These are phyloP conservation scores for Scedosporium aurantiacum DNA, from an alignment of 2,329 filamentous ascomycete genomes.

Conservation along the genomic window DNA sequence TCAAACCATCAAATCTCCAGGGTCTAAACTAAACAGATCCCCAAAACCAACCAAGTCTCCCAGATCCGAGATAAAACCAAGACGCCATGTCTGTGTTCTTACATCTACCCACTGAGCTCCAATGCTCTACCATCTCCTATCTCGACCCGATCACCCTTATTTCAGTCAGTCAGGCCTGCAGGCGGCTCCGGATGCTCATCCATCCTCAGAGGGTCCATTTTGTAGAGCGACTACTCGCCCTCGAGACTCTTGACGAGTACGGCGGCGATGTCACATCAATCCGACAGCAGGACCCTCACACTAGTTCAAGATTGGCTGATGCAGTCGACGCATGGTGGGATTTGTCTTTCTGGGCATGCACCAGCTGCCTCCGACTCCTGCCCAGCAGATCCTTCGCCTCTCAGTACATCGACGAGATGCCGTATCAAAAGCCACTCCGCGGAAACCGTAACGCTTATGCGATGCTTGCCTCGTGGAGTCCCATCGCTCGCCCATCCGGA, in stretches of 20 bases:
- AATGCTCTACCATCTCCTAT: background rate
- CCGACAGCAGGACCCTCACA: background rate
- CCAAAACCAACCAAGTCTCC: no score
- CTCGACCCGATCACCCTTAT: constrained; percentile 2
- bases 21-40: no score
- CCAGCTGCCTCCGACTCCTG: background rate
- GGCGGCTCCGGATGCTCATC: constrained; percentile 4
- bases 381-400: background rate
- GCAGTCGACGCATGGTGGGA: background rate
- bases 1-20: no score
- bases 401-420: background rate
- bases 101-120: background rate
- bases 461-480: background rate
- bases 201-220: background rate
- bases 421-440: background rate
- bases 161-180: constrained; percentile 8
- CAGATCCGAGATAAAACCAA: no score
- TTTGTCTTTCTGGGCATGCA: background rate
- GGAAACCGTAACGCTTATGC: no score
- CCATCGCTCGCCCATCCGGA: background rate
- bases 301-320: no score
- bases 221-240: background rate
- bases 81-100: background rate
- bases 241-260: background rate
- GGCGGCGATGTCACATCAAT: background rate